These are phyloP conservation scores for Phytophthora rubi DNA, from an alignment of 352 stramenopile species.

Conservation along the genomic window DNA sequence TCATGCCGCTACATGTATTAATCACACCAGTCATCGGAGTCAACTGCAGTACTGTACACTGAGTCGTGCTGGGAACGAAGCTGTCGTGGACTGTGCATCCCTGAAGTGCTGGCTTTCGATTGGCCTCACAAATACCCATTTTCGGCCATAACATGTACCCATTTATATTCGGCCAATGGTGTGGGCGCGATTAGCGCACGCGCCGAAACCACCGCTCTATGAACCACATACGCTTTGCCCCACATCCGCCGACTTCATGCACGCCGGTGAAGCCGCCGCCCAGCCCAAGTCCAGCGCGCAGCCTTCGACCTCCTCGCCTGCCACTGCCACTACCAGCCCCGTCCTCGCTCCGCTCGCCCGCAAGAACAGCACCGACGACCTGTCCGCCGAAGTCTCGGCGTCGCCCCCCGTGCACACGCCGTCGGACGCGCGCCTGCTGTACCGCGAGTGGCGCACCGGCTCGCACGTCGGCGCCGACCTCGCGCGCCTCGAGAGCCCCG, in stretches of 20 bases:
- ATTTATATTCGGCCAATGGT: neutral
- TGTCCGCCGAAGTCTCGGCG: conserved; percentile 53
- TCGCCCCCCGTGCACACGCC: conserved; percentile 58
- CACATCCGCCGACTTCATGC: neutral
- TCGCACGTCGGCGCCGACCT: conserved; percentile 54
- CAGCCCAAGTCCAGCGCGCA: neutral
- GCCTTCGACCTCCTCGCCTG: conserved; percentile 19
- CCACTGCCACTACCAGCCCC: neutral
- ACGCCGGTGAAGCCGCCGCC: neutral
- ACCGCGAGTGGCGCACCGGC: conserved; percentile 80
- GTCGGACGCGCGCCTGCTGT: conserved; percentile 75
- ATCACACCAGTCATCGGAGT: too few species aligned
- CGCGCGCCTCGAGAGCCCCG: conserved; percentile 28
- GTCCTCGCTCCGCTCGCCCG: conserved; percentile 21
- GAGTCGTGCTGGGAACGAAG: too few species aligned
- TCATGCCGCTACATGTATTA: too few species aligned
- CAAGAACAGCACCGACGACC: conserved; percentile 76
- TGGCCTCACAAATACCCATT: too few species aligned
- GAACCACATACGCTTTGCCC: neutral
- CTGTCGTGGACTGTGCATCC: too few species aligned
- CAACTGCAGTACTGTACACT: too few species aligned
- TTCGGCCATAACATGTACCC: too few species aligned
- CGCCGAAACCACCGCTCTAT: neutral
- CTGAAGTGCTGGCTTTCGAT: too few species aligned
- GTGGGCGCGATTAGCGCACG: neutral